Conservation (phyloP, 75 land plant species). For the Sequoiadendron giganteum region DNA sequence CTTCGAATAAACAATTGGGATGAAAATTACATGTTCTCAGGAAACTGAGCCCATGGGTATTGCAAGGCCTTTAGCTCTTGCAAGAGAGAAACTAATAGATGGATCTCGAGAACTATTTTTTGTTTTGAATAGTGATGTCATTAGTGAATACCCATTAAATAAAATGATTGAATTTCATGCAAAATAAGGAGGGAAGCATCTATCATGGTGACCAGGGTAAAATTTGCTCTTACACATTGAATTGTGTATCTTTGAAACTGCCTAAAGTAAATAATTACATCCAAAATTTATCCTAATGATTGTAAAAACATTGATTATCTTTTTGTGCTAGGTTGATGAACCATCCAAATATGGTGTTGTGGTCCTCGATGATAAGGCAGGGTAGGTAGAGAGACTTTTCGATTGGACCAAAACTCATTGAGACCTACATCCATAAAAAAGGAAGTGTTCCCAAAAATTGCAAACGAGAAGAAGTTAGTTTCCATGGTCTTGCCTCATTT, state of each 20-base stretch:
- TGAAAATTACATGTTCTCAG: conserved; percentile 91
- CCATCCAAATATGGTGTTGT: too few relatives aligned
- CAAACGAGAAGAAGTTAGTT: conserved; percentile 58
- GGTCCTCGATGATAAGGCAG: too few relatives aligned
- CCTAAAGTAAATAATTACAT: not conserved
- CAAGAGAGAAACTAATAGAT: conserved; percentile 78
- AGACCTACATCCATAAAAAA: too few relatives aligned
- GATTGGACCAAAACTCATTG: conserved; percentile 69
- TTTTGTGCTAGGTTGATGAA: too few relatives aligned
- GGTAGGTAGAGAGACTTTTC: conserved; percentile 75
- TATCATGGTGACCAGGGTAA: too few relatives aligned
- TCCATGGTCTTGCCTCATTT: conserved; percentile 92
- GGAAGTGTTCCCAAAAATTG: conserved; percentile 83
- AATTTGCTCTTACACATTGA: too few relatives aligned
- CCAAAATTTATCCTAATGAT: too few relatives aligned
- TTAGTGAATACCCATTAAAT: conserved; percentile 94
- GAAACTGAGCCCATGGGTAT: conserved; percentile 94
- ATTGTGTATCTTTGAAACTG: not conserved
- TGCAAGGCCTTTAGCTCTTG: too few relatives aligned
- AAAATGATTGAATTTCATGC: too few relatives aligned
- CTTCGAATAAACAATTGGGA: too few relatives aligned
- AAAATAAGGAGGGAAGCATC: too few relatives aligned
- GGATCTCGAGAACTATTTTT: conserved; percentile 83
- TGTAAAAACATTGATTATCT: too few relatives aligned
- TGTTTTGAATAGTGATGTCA: conserved; percentile 93